phyloP scores from a whole-genome alignment of 805 yeast genomes.

The Kluyveromyces lactis region DNA sequence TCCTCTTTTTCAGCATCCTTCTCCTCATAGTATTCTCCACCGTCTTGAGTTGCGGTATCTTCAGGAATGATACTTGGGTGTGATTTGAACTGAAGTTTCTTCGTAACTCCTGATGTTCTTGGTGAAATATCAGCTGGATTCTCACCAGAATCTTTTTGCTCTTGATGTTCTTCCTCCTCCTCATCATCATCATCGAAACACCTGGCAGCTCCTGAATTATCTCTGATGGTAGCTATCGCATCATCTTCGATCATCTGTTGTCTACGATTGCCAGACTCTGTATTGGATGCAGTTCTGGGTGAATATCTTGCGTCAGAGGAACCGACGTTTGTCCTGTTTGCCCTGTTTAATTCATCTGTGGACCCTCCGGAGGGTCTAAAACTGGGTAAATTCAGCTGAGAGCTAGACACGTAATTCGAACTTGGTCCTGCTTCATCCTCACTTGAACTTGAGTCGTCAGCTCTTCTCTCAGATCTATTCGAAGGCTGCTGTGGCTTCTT shows the following conservation, averaged over 20 bases:
- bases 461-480: background rate
- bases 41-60: background rate
- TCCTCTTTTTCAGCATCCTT: constrained; percentile 1
- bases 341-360: background rate
- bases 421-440: constrained; percentile 1
- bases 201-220: constrained; percentile 12
- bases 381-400: background rate
- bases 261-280: background rate
- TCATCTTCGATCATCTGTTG: constrained; percentile 14
- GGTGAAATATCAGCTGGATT: background rate
- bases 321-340: background rate
- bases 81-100: constrained; percentile 1
- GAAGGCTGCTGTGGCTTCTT: background rate
- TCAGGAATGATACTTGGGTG: background rate
- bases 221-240: constrained; percentile 15
- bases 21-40: background rate
- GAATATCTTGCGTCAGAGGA: background rate
- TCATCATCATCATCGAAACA: constrained; percentile 7
- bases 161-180: background rate
- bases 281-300: background rate
- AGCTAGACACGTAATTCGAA: background rate
- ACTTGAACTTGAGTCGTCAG: background rate
- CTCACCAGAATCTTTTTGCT: background rate
- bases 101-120: background rate
- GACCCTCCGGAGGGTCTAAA: background rate